phyloP scores from a whole-genome alignment of 83 land plant species.

The Picea abies region DNA sequence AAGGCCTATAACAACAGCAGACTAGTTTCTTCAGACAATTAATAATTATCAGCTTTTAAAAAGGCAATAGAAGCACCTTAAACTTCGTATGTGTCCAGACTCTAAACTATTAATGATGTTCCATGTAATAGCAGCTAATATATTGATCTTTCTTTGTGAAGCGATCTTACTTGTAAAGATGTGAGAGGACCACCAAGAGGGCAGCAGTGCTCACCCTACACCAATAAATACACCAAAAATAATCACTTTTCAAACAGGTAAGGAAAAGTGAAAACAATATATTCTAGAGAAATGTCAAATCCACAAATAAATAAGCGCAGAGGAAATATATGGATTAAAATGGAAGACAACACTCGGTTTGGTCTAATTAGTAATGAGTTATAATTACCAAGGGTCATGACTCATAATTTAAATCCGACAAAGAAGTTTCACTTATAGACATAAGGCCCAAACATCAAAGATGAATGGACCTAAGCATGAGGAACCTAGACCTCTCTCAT shows the following conservation, averaged over 20 bases:
- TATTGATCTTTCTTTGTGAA: neutral
- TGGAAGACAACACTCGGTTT: neutral
- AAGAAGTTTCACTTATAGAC: neutral
- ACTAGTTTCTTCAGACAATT: neutral
- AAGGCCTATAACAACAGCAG: slow-evolving; percentile 52
- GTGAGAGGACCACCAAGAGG: slow-evolving; percentile 88
- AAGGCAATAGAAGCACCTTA: neutral
- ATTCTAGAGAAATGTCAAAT: neutral
- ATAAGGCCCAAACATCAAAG: neutral
- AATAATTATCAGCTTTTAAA: neutral
- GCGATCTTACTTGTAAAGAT: slow-evolving; percentile 68
- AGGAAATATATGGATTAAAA: neutral
- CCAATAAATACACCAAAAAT: too few relatives aligned
- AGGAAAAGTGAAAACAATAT: neutral
- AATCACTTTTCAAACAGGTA: neutral
- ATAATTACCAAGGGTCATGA: neutral
- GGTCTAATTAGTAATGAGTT: neutral
- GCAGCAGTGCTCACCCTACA: slow-evolving; percentile 98
- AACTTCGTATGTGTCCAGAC: neutral
- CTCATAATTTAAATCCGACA: neutral
- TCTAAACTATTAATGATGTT: neutral
- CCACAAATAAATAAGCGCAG: too few relatives aligned
- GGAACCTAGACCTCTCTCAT: too few relatives aligned
- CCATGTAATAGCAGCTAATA: neutral
- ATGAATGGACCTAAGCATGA: neutral